These are phyloP conservation scores for Prunus padus DNA, from an alignment of 306 rosid genomes.

Conservation along the genomic window DNA sequence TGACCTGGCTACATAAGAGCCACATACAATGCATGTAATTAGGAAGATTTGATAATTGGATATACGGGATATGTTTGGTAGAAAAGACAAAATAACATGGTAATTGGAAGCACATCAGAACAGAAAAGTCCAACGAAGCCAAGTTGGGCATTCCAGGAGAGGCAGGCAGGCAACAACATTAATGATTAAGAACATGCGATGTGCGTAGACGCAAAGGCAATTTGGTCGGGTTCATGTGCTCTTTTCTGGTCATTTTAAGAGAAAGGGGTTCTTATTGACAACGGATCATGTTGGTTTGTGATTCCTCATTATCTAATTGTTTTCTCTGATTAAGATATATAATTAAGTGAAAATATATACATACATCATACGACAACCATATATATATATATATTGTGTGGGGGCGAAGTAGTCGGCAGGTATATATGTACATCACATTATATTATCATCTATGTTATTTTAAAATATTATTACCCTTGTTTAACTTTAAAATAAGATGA, in stretches of 20 bases:
- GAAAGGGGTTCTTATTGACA: conserved; percentile 3
- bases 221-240: conserved; percentile 27
- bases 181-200: conserved; percentile 19
- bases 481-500: too few relatives aligned
- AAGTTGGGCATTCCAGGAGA: conserved; percentile 11
- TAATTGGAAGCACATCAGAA: background rate
- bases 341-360: background rate
- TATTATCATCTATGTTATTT: background rate
- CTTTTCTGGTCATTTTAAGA: background rate
- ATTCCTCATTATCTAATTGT: background rate
- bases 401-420: background rate
- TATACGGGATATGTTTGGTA: background rate
- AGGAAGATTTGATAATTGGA: background rate
- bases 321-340: background rate
- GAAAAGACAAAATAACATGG: conserved; percentile 3
- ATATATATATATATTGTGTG: background rate
- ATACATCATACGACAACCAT: background rate
- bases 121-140: conserved; percentile 1
- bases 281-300: conserved; percentile 21
- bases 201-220: conserved; percentile 12
- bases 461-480: background rate
- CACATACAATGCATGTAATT: conserved; percentile 7
- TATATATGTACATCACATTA: background rate
- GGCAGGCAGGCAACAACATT: background rate
- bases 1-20: background rate